These are phyloP conservation scores for Jatropha multifida DNA, from an alignment of 441 rosid genomes.

Conservation along the genomic window DNA sequence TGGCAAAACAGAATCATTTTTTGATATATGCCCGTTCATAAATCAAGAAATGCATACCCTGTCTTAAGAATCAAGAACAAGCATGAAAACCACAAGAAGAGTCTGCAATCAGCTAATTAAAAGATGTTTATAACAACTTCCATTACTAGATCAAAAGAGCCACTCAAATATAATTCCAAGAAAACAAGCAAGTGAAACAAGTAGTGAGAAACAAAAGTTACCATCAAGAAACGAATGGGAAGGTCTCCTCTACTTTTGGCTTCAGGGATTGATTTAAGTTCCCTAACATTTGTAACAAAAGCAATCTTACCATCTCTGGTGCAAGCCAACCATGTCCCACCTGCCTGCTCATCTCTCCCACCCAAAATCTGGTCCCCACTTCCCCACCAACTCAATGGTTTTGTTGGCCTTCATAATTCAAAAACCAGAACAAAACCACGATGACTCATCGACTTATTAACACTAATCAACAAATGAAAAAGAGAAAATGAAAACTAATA, in stretches of 20 bases:
- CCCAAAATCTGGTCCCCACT: constrained; percentile 64
- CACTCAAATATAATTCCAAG: background rate
- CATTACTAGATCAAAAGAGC: background rate
- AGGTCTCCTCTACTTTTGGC: constrained; percentile 69
- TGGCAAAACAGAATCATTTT: background rate
- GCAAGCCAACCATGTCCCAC: constrained; percentile 88
- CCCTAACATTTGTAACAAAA: constrained; percentile 72
- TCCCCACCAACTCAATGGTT: constrained; percentile 69
- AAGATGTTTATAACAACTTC: background rate
- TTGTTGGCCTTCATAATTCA: constrained; percentile 52
- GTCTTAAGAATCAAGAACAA: background rate
- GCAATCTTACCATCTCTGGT: constrained; percentile 60
- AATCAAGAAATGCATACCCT: background rate
- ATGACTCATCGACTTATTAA: background rate
- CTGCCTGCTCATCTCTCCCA: constrained; percentile 71
- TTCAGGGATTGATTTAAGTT: constrained; percentile 30
- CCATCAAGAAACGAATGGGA: constrained; percentile 71
- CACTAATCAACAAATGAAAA: background rate
- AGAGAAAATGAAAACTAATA: background rate
- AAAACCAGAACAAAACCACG: constrained; percentile 3
- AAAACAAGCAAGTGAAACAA: background rate
- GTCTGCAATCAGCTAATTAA: background rate
- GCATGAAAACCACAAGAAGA: background rate
- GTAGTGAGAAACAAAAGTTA: constrained; percentile 9
- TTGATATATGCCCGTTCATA: background rate